Evolutionary conservation across 345 rosid genomes (phyloP).

Genomic region (Carallia pectinifolia): DNA sequence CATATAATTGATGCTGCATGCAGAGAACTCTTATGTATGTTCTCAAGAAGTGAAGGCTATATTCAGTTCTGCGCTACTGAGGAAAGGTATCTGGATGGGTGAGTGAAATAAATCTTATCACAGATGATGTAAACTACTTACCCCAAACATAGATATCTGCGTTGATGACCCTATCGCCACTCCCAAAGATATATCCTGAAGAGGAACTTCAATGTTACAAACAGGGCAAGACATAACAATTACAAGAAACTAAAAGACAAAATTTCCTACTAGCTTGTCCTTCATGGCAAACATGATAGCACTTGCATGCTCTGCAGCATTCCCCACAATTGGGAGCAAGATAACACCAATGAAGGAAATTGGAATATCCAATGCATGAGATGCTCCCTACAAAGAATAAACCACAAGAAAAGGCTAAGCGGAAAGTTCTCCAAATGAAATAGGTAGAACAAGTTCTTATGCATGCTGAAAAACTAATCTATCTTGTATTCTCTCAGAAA

Average conservation of each 20-base stretch:
- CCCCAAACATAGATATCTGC: slow-evolving; percentile 95
- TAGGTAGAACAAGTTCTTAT: not conserved
- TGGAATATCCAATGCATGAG: slow-evolving; percentile 74
- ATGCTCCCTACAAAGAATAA: slow-evolving; percentile 65
- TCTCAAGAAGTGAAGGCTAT: no score
- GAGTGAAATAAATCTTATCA: not conserved
- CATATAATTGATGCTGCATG: no score
- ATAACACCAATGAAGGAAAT: slow-evolving; percentile 88
- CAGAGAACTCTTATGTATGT: no score
- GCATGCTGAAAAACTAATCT: not conserved
- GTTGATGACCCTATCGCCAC: slow-evolving; percentile 98
- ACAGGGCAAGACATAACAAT: not conserved
- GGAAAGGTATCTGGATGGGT: no score
- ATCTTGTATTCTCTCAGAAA: slow-evolving; percentile 4
- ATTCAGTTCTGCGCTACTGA: no score
- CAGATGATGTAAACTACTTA: slow-evolving; percentile 28
- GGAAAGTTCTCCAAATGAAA: not conserved
- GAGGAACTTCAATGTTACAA: slow-evolving; percentile 3
- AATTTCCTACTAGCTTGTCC: slow-evolving; percentile 74
- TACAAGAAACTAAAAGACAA: not conserved
- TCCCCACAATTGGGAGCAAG: slow-evolving; percentile 96
- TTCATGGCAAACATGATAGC: slow-evolving; percentile 97
- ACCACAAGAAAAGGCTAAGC: slow-evolving; percentile 1
- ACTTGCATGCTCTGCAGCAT: slow-evolving; percentile 98
- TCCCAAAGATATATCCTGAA: slow-evolving; percentile 90